A percentile compares a stretch with the other conserved stretches of the same genome.
Conservation (phyloP, 2,329 filamentous ascomycete genomes). For the Exophiala xenobiotica region DNA sequence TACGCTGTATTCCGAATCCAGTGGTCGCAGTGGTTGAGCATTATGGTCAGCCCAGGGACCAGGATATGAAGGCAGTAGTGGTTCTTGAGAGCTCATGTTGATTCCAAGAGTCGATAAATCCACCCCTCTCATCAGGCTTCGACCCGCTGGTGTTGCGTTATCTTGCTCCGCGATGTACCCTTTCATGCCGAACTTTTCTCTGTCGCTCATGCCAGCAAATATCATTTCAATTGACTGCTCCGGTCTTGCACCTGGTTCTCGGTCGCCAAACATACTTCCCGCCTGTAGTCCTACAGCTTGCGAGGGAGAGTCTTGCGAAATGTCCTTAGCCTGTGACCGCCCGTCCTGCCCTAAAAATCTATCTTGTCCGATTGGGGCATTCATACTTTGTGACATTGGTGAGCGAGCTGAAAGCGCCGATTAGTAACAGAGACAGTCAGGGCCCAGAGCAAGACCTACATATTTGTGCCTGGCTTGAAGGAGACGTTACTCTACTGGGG, state of each 20-base stretch:
- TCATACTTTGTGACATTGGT: constrained; percentile 43
- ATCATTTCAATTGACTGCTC: constrained; percentile 39
- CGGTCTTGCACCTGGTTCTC: constrained; percentile 32
- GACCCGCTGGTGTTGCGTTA: constrained; percentile 55
- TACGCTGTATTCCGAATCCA: constrained; percentile 63
- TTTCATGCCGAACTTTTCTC: constrained; percentile 59
- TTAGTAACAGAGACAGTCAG: constrained; percentile 1
- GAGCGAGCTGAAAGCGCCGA: constrained; percentile 36
- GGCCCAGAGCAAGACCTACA: constrained; percentile 12
- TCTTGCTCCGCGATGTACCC: constrained; percentile 54
- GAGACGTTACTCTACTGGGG: constrained; percentile 28
- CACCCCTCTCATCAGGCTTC: constrained; percentile 61
- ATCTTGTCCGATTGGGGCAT: constrained; percentile 44
- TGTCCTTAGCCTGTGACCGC: constrained; percentile 31
- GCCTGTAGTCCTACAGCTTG: constrained; percentile 28
- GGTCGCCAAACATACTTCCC: constrained; percentile 35
- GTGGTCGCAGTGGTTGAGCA: constrained; percentile 50
- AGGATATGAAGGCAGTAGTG: constrained; percentile 63
- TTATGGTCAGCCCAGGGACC: constrained; percentile 61
- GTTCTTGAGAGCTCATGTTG: constrained; percentile 59
- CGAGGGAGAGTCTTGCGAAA: constrained; percentile 37
- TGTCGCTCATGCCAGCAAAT: constrained; percentile 35
- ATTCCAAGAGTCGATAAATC: constrained; percentile 64
- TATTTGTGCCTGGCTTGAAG: constrained; percentile 26
- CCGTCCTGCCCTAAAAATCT: constrained; percentile 31